Evolutionary conservation across 306 rosid species (phyloP), one percentile per base, ranked within the genome.

Genomic region (Corylus heterophylla): DNA sequence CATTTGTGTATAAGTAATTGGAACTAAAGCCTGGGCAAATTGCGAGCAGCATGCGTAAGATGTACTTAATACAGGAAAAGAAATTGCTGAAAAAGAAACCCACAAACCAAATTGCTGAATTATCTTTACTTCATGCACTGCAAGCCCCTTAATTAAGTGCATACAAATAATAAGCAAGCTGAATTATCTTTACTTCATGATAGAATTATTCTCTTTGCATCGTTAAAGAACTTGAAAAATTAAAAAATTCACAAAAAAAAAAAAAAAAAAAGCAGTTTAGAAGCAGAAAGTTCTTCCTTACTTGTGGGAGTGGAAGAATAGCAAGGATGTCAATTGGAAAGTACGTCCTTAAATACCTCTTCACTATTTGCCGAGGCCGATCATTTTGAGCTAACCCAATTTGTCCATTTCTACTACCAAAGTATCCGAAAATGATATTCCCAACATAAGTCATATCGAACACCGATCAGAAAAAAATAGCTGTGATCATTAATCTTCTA

Each of bases 271-370:
- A 69, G 35, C 0, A 42, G 45, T 42, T 42, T 42, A 42, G 45
- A 42, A 42, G 45, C 1, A 42, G 8, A 42, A 42, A 42, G 45
- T 5, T 69, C 48, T 70, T 9, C 48, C 52, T 75, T 77, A 89
- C 98, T 94, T 94, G 97, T 54, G 97, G 98, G 79, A 92, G 93
- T 76, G 98, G 98, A 80, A 90, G 98, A 80, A 94, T 96, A 0
- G 97, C 96, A 31, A 90, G 96, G 81, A 94, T 89, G 87, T 94
- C 97, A 71, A 94, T 83, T 8, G 88, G 74, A 86, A 93, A 95
- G 92, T 90, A 89, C 8, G 9, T 5, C 44, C 90, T 56, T 76
- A 94, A 86, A 83, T 94, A 92, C 86, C 91, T 87, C 85, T 72
- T 87, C 45, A 97, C 97, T 85, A 92, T 94, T 75, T 79, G 90